A percentile compares a stretch with the other conserved stretches of the same genome.
phyloP scores from a whole-genome alignment of 1,139 yeast genomes.

The Chernovozyma sophiae-reginae region DNA sequence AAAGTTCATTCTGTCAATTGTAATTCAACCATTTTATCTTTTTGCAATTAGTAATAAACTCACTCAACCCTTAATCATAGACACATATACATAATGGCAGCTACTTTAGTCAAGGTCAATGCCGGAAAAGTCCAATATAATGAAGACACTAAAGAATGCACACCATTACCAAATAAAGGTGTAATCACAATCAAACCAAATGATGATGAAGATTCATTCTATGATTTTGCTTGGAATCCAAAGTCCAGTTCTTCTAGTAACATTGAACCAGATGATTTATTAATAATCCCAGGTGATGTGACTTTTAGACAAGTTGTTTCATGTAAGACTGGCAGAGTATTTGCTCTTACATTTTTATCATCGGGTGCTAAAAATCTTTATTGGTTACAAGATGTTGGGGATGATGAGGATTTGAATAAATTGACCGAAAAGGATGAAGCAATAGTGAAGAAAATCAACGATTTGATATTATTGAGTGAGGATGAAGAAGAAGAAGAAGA shows the following conservation, averaged over 20 bases:
- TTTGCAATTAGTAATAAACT: too few relatives aligned
- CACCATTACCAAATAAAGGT: constrained; percentile 78
- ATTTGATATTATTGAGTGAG: constrained; percentile 42
- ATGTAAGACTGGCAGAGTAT: constrained; percentile 80
- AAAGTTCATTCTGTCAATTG: too few relatives aligned
- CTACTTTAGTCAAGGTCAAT: constrained; percentile 49
- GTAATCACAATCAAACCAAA: constrained; percentile 60
- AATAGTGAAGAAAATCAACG: constrained; percentile 49
- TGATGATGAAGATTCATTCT: constrained; percentile 49
- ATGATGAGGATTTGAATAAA: constrained; percentile 44
- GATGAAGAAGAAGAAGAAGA: constrained; percentile 48
- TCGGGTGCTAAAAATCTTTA: constrained; percentile 82
- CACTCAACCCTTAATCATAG: too few relatives aligned
- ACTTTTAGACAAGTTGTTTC: constrained; percentile 72
- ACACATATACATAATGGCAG: constrained; percentile 9
- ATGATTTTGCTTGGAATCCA: constrained; percentile 42
- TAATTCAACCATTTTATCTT: too few relatives aligned
- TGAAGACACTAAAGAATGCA: constrained; percentile 64
- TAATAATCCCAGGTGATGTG: constrained; percentile 91
- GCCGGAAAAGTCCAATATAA: constrained; percentile 84
- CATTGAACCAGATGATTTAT: constrained; percentile 59
- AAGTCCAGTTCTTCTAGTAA: constrained; percentile 29
- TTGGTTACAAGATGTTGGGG: constrained; percentile 86
- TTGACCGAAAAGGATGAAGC: constrained; percentile 62
- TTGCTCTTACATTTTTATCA: constrained; percentile 74